Evolutionary conservation across 176 grass and related monocot genomes (phyloP).

Genomic region (Aegilops umbellulata): DNA sequence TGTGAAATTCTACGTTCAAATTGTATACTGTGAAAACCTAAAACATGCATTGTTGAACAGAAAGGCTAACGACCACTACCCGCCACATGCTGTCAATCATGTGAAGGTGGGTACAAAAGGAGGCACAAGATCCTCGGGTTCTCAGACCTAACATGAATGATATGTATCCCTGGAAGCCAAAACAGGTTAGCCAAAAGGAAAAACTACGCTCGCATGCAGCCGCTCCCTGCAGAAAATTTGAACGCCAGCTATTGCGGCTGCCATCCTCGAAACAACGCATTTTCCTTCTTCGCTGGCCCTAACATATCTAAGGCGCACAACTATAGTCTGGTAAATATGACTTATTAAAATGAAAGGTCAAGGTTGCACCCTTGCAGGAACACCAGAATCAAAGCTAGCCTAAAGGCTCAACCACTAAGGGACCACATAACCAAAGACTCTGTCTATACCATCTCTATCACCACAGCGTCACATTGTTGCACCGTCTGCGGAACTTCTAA

Average conservation of each 20-base stretch:
- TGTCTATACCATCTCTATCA: slow-evolving; percentile 35
- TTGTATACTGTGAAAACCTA: no score
- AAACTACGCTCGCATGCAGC: background rate
- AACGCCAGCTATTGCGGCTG: slow-evolving; percentile 15
- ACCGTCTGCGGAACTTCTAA: slow-evolving; percentile 32
- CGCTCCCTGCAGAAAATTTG: background rate
- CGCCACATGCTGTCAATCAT: background rate
- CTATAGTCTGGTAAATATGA: background rate
- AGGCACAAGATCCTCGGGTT: background rate
- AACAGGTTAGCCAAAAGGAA: background rate
- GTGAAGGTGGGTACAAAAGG: slow-evolving; percentile 32
- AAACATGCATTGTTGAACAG: background rate
- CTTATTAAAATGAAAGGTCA: slow-evolving; percentile 7
- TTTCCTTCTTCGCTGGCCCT: background rate
- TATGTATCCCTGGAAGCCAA: background rate
- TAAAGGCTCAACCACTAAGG: background rate
- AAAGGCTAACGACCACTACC: background rate
- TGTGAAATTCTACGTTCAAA: background rate
- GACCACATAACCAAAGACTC: slow-evolving; percentile 13
- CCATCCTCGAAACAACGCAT: slow-evolving; percentile 22
- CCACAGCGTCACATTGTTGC: slow-evolving; percentile 10
- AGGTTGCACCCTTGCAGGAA: slow-evolving; percentile 29
- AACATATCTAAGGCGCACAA: slow-evolving; percentile 9
- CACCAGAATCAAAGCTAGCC: slow-evolving; percentile 18
- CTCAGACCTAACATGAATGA: background rate